phyloP scores from a whole-genome alignment of 331 rosid species.

The Quercus lobata region DNA sequence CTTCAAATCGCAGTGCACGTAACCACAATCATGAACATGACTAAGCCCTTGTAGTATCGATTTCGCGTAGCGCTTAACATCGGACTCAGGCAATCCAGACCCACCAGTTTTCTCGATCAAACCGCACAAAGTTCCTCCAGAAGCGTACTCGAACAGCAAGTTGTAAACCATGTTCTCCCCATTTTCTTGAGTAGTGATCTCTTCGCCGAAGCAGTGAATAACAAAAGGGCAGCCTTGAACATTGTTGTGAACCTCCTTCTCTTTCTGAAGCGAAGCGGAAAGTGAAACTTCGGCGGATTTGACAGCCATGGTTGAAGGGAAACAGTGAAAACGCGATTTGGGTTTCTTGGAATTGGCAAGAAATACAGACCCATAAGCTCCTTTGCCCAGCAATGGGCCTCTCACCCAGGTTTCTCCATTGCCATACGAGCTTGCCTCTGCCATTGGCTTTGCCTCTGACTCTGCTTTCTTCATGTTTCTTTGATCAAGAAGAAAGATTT shows the following conservation, averaged over 20 bases:
- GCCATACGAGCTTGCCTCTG: background rate
- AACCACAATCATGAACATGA: conserved; percentile 25
- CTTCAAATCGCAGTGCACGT: conserved; percentile 33
- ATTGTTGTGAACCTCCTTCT: conserved; percentile 11
- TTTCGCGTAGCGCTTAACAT: conserved; percentile 3
- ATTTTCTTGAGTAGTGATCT: background rate
- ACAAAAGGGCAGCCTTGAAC: conserved; percentile 7
- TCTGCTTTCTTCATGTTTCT: conserved; percentile 5
- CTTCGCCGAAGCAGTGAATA: conserved; percentile 15
- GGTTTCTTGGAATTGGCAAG: background rate
- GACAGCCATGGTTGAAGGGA: conserved; percentile 27
- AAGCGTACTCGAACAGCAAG: conserved; percentile 28
- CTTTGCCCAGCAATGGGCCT: conserved; percentile 4
- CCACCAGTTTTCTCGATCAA: background rate
- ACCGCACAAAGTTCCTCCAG: conserved; percentile 17
- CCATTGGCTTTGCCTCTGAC: background rate
- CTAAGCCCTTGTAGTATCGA: conserved; percentile 23
- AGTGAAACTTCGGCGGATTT: conserved; percentile 13
- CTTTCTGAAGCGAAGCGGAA: conserved; percentile 2
- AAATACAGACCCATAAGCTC: conserved; percentile 7
- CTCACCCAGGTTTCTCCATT: conserved; percentile 1
- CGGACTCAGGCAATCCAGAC: conserved; percentile 14
- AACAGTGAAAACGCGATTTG: background rate
- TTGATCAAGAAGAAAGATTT: too few species aligned
- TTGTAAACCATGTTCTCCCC: conserved; percentile 17